phyloP scores from a whole-genome alignment of 2,329 filamentous ascomycete species.

The Diaporthe australafricana region DNA sequence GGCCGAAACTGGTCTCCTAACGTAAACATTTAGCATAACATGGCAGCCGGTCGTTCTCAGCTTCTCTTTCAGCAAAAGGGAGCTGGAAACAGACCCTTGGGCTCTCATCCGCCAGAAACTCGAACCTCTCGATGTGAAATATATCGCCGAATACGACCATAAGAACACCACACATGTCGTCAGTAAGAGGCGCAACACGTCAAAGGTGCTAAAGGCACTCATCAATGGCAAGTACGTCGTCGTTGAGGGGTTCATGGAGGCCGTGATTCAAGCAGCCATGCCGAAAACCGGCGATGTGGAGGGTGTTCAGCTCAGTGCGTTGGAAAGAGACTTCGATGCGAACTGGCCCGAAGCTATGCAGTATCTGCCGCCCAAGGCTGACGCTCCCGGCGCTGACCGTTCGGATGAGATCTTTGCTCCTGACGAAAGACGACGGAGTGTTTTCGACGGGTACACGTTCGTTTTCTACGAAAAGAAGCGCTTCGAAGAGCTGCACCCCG shows the following conservation, averaged over 20 bases:
- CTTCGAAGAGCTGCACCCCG: constrained; percentile 78
- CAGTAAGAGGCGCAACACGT: constrained; percentile 88
- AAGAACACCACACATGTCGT: constrained; percentile 87
- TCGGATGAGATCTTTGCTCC: constrained; percentile 79
- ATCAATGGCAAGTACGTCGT: constrained; percentile 86
- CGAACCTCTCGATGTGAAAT: constrained; percentile 90
- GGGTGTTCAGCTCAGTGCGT: constrained; percentile 59
- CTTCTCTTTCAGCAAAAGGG: constrained; percentile 80
- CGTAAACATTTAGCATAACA: constrained; percentile 65
- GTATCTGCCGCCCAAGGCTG: constrained; percentile 79
- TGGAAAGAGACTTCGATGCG: constrained; percentile 84
- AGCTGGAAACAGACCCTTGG: constrained; percentile 75
- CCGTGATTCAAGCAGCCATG: constrained; percentile 71
- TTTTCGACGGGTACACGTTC: constrained; percentile 91
- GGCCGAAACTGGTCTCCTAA: constrained; percentile 20
- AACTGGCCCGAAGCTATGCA: constrained; percentile 82
- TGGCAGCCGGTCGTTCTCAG: constrained; percentile 87
- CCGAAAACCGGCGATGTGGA: constrained; percentile 57
- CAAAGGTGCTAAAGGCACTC: constrained; percentile 87
- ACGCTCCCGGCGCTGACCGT: constrained; percentile 76
- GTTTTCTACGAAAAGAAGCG: constrained; percentile 84
- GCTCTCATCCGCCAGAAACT: constrained; percentile 72
- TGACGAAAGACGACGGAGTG: constrained; percentile 69
- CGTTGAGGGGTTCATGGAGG: constrained; percentile 77
- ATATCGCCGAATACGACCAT: constrained; percentile 77